phyloP scores from a whole-genome alignment of 2,329 filamentous ascomycete genomes.

The Claviceps maximensis region DNA sequence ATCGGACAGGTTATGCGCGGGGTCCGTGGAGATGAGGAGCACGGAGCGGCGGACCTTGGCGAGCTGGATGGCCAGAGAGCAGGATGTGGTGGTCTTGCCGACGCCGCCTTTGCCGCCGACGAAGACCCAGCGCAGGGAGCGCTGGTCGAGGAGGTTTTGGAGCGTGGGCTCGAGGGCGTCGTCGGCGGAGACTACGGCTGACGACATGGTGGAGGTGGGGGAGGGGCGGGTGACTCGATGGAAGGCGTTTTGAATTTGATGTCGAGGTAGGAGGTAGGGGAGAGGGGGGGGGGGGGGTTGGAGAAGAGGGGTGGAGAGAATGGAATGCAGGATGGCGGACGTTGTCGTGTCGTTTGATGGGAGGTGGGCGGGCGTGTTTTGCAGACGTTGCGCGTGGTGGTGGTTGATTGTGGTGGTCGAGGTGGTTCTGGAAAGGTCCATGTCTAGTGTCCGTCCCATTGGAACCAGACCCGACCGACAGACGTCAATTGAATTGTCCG shows the following conservation, averaged over 20 bases:
- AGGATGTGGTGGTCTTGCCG: slow-evolving; percentile 98
- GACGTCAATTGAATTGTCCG: neutral
- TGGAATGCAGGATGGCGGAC: too few species aligned
- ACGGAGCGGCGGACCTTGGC: slow-evolving; percentile 90
- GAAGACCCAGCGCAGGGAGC: slow-evolving; percentile 95
- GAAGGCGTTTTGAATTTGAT: too few species aligned
- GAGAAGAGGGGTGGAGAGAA: too few species aligned
- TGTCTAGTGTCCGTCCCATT: too few species aligned
- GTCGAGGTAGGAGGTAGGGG: neutral
- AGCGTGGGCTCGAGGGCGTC: slow-evolving; percentile 83
- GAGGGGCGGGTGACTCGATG: neutral
- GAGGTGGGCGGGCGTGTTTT: neutral
- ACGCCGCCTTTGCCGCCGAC: slow-evolving; percentile 97
- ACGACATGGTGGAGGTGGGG: slow-evolving; percentile 25
- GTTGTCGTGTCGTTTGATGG: neutral
- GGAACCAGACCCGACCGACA: too few species aligned
- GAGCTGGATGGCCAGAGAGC: slow-evolving; percentile 94
- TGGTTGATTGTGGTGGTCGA: neutral
- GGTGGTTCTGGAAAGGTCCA: slow-evolving; percentile 3
- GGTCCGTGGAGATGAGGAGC: slow-evolving; percentile 94
- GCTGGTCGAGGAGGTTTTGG: slow-evolving; percentile 89
- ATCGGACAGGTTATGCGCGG: slow-evolving; percentile 94
- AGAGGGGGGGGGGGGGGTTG: neutral
- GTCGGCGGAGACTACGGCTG: slow-evolving; percentile 34
- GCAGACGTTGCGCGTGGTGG: neutral